Evolutionary conservation across 2,329 filamentous ascomycete genomes (phyloP), one percentile per base, ranked within the genome.

Genomic region (Blumeriella jaapii): DNA sequence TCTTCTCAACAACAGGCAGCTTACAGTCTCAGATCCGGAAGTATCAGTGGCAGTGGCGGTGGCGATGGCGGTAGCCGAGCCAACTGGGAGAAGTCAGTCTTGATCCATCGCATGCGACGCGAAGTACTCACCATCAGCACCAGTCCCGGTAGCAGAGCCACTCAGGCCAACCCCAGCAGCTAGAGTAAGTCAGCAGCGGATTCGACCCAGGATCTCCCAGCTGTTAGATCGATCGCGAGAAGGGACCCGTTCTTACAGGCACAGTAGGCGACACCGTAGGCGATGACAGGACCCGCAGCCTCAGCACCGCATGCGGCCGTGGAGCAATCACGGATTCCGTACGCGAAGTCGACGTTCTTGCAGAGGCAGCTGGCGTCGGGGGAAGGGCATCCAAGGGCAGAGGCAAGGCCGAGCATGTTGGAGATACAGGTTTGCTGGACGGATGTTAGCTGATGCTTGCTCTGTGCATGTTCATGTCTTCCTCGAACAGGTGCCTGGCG

Each of bases 291-390:
- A 9, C 38, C 31, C 6, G 44, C 52, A 17, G 41, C 48, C 6
- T 40, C 46, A 6, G 42, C n/a, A 32, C 51, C 52, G 45, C 64
- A 66, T 20, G 59, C 59, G 46, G 60, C 53, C 37, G 50, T 58
- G 38, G 61, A 55, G 54, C 64, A 68, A 48, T 68, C 64, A 39
- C 63, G 61, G 31, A 68, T 52, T 40, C 64, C 64, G 38, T 60
- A 64, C 38, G 54, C 56, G 44, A 64, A 68, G 55, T 63, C 51
- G 22, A 39, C 40, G 36, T 63, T 55, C n/a, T 40, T 46, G 57
- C 64, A 68, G 40, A 63, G 59, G 57, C 64, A 68, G 34, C 39
- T 36, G 20, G 53, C 41, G 44, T 66, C 61, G 9, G 39, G 12
- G 16, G 32, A 5, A 11, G 44, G 14, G 50, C 64, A 68, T 38